Percentiles rank a stretch among this genome's conserved stretches.
These are phyloP conservation scores for Lepraria neglecta DNA, from an alignment of 495 filamentous ascomycete species.

Conservation along the genomic window DNA sequence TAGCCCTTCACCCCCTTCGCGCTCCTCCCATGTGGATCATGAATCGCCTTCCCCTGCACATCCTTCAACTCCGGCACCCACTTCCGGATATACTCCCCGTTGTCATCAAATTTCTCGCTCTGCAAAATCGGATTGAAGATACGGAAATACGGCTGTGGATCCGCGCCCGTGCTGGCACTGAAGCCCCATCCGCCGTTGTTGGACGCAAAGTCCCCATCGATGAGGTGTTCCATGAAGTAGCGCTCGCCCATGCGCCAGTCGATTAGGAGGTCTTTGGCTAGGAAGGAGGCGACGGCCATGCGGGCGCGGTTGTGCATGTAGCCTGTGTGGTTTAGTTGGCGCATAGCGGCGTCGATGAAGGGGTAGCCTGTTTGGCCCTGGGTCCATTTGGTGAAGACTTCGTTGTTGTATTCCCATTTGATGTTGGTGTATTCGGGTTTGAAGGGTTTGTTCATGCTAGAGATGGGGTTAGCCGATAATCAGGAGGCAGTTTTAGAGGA, in stretches of 20 bases:
- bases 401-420: slow-evolving; percentile 67
- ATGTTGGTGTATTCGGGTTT: slow-evolving; percentile 82
- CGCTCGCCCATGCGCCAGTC: slow-evolving; percentile 89
- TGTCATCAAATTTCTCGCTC: slow-evolving; percentile 67
- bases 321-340: slow-evolving; percentile 61
- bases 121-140: slow-evolving; percentile 87
- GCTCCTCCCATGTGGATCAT: slow-evolving; percentile 70
- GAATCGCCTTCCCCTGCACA: slow-evolving; percentile 59
- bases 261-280: slow-evolving; percentile 77
- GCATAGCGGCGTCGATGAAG: slow-evolving; percentile 89
- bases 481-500: not conserved
- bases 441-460: slow-evolving; percentile 81
- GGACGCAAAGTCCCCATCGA: slow-evolving; percentile 88
- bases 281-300: slow-evolving; percentile 83
- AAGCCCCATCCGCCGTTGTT: slow-evolving; percentile 96
- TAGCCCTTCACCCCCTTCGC: slow-evolving; percentile 56
- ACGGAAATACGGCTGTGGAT: slow-evolving; percentile 87
- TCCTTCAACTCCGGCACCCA: slow-evolving; percentile 58
- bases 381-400: slow-evolving; percentile 67
- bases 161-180: slow-evolving; percentile 69
- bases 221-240: slow-evolving; percentile 81
- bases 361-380: slow-evolving; percentile 75
- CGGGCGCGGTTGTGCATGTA: slow-evolving; percentile 90
- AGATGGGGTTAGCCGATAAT: slow-evolving; percentile 27
- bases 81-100: slow-evolving; percentile 52